A percentile compares a stretch with the other conserved stretches of the same genome.
phyloP scores from a whole-genome alignment of 345 rosid species.

The Ailanthus altissimus region DNA sequence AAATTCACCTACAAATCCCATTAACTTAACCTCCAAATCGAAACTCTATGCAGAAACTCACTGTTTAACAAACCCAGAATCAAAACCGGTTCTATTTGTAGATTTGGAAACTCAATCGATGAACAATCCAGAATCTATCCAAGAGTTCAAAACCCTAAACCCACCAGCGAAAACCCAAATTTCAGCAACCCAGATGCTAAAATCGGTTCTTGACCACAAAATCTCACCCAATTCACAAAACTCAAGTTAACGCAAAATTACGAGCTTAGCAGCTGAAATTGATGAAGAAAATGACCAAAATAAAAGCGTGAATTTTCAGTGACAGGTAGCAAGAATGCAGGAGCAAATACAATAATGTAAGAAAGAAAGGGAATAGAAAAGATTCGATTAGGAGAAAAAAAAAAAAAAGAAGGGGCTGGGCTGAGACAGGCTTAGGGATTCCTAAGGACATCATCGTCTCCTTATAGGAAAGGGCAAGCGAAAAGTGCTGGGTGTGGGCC shows the following conservation, averaged over 20 bases:
- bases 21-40: conserved; percentile 13
- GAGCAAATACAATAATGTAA: background rate
- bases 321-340: background rate
- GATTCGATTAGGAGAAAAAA: background rate
- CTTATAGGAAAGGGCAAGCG: conserved; percentile 4
- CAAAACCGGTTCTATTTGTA: background rate
- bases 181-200: conserved; percentile 16
- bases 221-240: background rate
- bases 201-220: conserved; percentile 3
- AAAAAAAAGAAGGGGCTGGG: background rate
- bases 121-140: conserved; percentile 5
- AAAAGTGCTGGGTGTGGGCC: conserved; percentile 35
- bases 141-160: conserved; percentile 10
- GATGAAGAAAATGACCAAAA: background rate
- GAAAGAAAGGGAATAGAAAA: conserved; percentile 2
- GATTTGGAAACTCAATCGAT: background rate
- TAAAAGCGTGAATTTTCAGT: background rate
- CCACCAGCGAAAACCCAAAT: conserved; percentile 9
- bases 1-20: conserved; percentile 15
- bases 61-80: conserved; percentile 1
- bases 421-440: conserved; percentile 15
- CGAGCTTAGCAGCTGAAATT: background rate
- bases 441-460: background rate
- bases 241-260: background rate
- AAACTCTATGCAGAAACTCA: conserved; percentile 11